Base-by-base conservation (phyloP, 371 early-diverging fungal genomes). In the Capillidium heterosporum region DNA sequence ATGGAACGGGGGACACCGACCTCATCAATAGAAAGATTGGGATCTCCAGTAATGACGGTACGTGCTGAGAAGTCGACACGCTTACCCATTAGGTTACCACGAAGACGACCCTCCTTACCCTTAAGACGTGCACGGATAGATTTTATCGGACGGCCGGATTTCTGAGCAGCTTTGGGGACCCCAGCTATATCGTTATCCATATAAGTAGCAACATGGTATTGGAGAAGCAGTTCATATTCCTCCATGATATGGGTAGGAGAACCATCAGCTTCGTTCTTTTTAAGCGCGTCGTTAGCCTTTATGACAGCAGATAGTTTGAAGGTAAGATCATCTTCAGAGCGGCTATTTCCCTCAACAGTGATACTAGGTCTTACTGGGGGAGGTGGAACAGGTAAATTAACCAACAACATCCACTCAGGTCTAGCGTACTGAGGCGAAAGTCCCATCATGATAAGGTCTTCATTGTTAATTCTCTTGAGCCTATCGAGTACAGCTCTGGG, bases 51-150 rank as follows among this genome's bases (percentile, higher is more conserved):
- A 70, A 99, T 99, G 57, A 99, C 99, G 2, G 98, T 96, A 67
- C 99, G 87, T 5, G 99, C 99, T 46, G 95, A 94, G 69, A 99
- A 99, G 71, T 99, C 99, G 0, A 99, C 99, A 73, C 99, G 90
- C 70, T 99, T 99, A 51, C 99, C 99, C 99, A 99, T 99, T 63
- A 99, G 71, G 69, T 99, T 99, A 51, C 98, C 98, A 71, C 99
- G 84, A 52, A 99, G 77, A 61, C 99, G 87, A 43, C 99, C 99
- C 74, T 99, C 99, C 69, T 99, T 99, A 59, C 99, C 99, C 80
- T 99, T 98, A 55, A 99, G 77, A 63, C 99, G 79, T 21, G 96
- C 95, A 58, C 95, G 82, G 59, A 99, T 91, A 19, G 93, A 85
- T 70, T 99, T 99, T 74, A 89, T 77, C 46, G 99, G 98, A 70